These are phyloP conservation scores for Albizia julibrissin DNA, from an alignment of 306 rosid species.

Conservation along the genomic window DNA sequence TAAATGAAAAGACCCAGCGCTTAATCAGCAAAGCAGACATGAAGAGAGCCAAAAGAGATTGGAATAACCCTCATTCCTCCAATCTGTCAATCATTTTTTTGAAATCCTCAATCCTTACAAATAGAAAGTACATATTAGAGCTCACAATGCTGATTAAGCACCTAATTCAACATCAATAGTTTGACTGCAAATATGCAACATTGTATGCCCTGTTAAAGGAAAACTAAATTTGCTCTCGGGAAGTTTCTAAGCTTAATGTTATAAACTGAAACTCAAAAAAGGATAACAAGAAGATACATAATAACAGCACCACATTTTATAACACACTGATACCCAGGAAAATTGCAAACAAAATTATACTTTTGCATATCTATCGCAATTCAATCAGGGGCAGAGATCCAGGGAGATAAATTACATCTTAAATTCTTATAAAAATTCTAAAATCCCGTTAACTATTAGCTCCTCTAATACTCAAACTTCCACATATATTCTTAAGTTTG, in stretches of 20 bases:
- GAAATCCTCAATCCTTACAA: not conserved
- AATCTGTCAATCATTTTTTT: not conserved
- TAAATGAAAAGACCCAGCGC: not conserved
- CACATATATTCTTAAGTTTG: not conserved
- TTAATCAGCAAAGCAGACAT: constrained; percentile 1
- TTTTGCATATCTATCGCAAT: not conserved
- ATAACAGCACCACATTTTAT: not conserved
- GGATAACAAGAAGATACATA: constrained; percentile 1
- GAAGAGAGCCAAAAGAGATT: constrained; percentile 17
- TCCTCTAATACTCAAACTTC: not conserved
- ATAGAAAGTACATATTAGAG: constrained; percentile 7
- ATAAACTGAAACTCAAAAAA: constrained; percentile 10
- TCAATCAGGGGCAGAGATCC: not conserved
- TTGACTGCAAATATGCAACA: not conserved
- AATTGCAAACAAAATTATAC: not conserved
- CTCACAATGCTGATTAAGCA: constrained; percentile 21
- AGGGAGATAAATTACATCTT: not conserved
- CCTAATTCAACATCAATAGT: constrained; percentile 10
- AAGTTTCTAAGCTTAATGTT: constrained; percentile 12
- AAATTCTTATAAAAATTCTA: not conserved
- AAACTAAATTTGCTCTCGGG: not conserved
- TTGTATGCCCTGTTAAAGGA: not conserved
- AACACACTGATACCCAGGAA: not conserved
- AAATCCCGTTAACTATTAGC: not conserved
- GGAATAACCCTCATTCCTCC: not conserved